Conservation (phyloP, 768 basidiomycete genomes). For the Clitopilus hobsonii region DNA sequence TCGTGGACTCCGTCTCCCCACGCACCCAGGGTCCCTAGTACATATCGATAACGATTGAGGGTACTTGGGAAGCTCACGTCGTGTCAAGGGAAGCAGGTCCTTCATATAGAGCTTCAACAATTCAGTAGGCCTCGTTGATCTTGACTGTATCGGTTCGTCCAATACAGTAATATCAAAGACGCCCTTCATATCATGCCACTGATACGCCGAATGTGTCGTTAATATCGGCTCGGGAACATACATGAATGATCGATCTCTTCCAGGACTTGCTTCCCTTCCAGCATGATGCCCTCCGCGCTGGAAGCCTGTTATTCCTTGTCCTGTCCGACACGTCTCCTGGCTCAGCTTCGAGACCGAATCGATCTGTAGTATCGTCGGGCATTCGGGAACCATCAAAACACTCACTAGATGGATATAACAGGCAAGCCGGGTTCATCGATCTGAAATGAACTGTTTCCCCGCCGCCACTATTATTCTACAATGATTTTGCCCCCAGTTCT, state of each 20-base stretch:
- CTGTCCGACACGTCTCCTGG: background rate
- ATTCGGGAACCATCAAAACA: background rate
- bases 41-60: no score
- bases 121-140: no score
- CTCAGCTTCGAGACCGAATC: background rate
- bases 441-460: constrained; percentile 1
- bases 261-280: background rate
- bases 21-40: no score
- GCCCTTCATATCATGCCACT: background rate
- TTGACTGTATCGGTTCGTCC: no score
- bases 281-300: background rate
- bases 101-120: no score
- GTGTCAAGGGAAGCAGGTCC: no score
- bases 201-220: background rate
- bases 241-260: background rate
- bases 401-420: background rate
- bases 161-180: no score
- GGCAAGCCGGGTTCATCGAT: background rate
- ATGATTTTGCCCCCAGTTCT: background rate
- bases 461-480: constrained; percentile 1
- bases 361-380: background rate
- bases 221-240: background rate
- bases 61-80: no score
- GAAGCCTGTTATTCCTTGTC: background rate
- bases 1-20: no score